Evolutionary conservation across 169 alveolate genomes (phyloP).

Genomic region (Amoebophrya sp.): DNA sequence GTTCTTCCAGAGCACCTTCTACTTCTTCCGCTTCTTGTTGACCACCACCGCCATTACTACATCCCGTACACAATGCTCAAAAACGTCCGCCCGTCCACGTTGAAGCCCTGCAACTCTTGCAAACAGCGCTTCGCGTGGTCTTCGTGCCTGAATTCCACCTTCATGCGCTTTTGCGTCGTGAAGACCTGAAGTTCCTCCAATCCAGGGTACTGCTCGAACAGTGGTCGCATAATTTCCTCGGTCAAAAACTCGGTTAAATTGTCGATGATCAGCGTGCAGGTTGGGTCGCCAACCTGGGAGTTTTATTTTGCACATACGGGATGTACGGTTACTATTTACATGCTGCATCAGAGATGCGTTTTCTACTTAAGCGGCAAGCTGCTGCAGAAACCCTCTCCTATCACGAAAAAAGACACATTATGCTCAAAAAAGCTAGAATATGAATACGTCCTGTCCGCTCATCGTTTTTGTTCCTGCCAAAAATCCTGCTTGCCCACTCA

Average conservation of each 20-base stretch:
- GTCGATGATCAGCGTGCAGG: not conserved
- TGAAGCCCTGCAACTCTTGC: slow-evolving; percentile 18
- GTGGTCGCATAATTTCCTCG: not conserved
- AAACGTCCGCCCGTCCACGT: not conserved
- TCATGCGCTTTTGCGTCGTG: not conserved
- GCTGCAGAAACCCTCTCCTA: no score
- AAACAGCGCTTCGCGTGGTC: not conserved
- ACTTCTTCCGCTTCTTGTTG: no score
- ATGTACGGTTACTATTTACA: no score
- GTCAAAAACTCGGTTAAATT: not conserved
- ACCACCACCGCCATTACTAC: not conserved
- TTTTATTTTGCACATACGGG: no score
- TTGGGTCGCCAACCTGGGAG: not conserved
- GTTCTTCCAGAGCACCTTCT: not conserved
- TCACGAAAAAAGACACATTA: no score
- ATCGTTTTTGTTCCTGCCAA: no score
- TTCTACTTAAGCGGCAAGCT: no score
- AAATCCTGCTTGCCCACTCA: no score
- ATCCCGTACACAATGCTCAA: not conserved
- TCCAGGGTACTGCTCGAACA: not conserved
- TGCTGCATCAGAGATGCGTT: no score
- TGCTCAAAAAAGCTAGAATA: no score
- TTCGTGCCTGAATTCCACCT: not conserved
- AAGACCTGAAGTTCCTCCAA: not conserved
- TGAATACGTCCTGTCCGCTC: no score